phyloP scores from a whole-genome alignment of 495 filamentous ascomycete species.

The Penicillium roqueforti region DNA sequence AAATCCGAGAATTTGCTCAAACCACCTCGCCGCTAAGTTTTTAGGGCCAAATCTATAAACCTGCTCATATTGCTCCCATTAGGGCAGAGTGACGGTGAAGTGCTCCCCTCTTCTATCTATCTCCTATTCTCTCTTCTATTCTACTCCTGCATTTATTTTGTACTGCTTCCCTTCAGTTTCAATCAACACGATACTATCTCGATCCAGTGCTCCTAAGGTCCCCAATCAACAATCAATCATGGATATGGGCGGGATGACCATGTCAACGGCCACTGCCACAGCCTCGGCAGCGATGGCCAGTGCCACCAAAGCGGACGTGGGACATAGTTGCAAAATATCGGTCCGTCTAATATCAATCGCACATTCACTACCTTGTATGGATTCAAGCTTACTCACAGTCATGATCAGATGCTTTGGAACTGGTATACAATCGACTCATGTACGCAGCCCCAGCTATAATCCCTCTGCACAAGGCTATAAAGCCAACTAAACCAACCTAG shows the following conservation, averaged over 20 bases:
- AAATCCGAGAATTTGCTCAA: conserved; percentile 5
- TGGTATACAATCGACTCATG: conserved; percentile 69
- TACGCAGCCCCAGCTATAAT: conserved; percentile 17
- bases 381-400: conserved; percentile 2
- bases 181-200: not conserved
- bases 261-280: not conserved
- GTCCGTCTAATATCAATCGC: conserved; percentile 19
- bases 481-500: conserved; percentile 18
- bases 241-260: conserved; percentile 1
- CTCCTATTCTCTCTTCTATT: not conserved
- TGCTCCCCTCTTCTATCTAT: not conserved
- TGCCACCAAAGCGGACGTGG: conserved; percentile 22
- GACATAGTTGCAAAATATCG: conserved; percentile 40
- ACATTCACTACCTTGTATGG: not conserved
- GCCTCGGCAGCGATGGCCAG: conserved; percentile 8
- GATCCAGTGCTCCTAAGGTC: not conserved
- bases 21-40: not conserved
- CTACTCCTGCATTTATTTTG: not conserved
- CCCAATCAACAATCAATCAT: not conserved
- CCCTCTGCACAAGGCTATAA: conserved; percentile 4
- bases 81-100: not conserved
- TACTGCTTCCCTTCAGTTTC: not conserved
- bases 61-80: not conserved
- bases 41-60: not conserved
- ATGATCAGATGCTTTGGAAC: conserved; percentile 69